phyloP scores from a whole-genome alignment of 1,284 basidiomycete genomes.

The Cryptococcus amylolentus region DNA sequence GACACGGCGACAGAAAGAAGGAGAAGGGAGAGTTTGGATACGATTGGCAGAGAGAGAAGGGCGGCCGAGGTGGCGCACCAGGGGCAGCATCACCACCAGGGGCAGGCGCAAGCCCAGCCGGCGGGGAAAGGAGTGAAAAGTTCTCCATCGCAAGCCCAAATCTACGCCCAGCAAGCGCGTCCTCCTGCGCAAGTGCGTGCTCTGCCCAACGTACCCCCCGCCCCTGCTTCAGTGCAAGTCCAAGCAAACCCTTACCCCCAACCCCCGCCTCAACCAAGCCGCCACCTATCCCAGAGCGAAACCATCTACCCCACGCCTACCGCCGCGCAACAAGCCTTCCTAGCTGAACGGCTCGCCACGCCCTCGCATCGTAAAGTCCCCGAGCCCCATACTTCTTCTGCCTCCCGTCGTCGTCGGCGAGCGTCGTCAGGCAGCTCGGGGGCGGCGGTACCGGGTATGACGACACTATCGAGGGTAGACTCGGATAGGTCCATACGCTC shows the following conservation, averaged over 20 bases:
- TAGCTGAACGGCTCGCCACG: slow-evolving; percentile 18
- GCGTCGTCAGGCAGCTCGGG: too few species aligned
- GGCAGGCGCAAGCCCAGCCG: too few species aligned
- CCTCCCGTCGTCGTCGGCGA: too few species aligned
- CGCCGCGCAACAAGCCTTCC: slow-evolving; percentile 25
- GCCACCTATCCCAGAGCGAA: slow-evolving; percentile 26
- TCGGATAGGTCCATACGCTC: slow-evolving; percentile 19
- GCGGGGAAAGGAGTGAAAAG: too few species aligned
- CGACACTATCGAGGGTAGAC: slow-evolving; percentile 1
- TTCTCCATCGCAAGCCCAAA: too few species aligned
- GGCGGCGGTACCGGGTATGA: background rate
- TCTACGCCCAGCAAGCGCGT: too few species aligned
- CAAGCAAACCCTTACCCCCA: background rate
- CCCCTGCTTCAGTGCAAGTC: background rate
- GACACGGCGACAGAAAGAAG: slow-evolving; percentile 9
- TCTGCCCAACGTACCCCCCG: background rate
- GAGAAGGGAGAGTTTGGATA: slow-evolving; percentile 10
- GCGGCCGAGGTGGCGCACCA: too few species aligned
- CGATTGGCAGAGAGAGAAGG: background rate
- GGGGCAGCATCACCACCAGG: too few species aligned
- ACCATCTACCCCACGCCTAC: slow-evolving; percentile 28
- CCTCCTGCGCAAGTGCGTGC: too few species aligned
- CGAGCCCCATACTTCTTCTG: slow-evolving; percentile 22
- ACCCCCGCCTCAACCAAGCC: background rate
- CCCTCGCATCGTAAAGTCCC: slow-evolving; percentile 16